Base-by-base conservation (phyloP, 768 basidiomycete species). In the Boletales sp. region DNA sequence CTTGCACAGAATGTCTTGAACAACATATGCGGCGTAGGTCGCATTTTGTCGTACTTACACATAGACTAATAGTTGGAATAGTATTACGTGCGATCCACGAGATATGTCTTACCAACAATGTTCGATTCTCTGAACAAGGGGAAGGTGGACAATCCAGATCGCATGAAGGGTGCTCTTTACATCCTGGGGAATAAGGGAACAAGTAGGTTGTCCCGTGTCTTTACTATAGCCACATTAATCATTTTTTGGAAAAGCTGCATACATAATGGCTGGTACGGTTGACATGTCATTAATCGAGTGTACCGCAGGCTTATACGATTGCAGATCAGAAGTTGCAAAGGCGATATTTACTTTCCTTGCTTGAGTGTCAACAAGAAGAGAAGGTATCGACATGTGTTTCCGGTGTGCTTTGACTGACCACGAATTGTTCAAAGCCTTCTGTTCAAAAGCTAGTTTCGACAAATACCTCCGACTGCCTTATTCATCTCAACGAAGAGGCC, bases 81-180 rank as follows among this genome's bases (percentile, higher is more conserved):
- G 84, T 82, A 83, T 62, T 90, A 80, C 50, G 73, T 87, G 35
- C 80, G 86, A 49, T 87, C 87, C 7, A 88, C 85, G 27, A 76
- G 82, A 59, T 79, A 80, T 53, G 74, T 79, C 39, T 72, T 88
- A 27, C 83, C 86, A 6, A 66, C 70, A 18, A 67, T 87, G 40
- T 82, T 84, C 58, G 73, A 76, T 51, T 81, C 85, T 5, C 68
- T 90, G 43, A 68, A 69, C 48, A 86, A 82, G 60, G 92, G 89
- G 5, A 86, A 82, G 60, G 92, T 88, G 7, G 84, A 80, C 50
- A 91, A 94, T 61, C 87, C 92, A 10, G 94, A 98, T 67, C 78
- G 87, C 21, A 94, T 97, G 84, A 98, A 98, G 71, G 95, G 95
- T 8, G 92, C 91, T 15, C 72, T 95, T 36, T 94, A 93, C 63